Base-by-base conservation (phyloP, 75 land plant genomes). In the Picea sitchensis region DNA sequence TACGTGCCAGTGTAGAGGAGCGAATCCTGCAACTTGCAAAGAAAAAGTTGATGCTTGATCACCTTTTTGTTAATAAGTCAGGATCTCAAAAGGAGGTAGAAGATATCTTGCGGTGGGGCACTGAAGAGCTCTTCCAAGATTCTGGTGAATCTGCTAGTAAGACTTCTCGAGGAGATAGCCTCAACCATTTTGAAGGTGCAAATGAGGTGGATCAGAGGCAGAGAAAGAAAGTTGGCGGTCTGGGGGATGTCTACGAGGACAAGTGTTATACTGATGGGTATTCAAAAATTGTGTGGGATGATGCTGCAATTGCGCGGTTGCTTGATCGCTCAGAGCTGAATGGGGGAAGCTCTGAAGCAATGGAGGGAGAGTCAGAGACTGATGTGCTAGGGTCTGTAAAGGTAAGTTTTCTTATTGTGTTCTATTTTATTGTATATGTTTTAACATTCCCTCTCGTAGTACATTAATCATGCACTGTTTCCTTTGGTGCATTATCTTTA, bases 1-100 rank as follows among this genome's bases (percentile, higher is more conserved):
- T 95, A 6, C 91, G 99, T 71, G 98, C 94, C 32, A 98, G 99
- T 86, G 99, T 98, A 73, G 99, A 98, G 82, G 99, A 98, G 79
- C 99, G 98, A 26, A 98, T 98, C 64, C 86, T 98, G 72, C 98
- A 98, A 83, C 93, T 98, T 79, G 98, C 98, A 58, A 98, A 92
- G 81, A 95, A 92, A 84, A 95, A 95, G 81, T 75, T 93, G 63
- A 93, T 95, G 99, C 89, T 95, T 77, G 99, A 98, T 81, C 98
- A 93, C 58, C 86, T 98, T 23, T 98, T 95, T 87, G 98, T 91
- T n/a, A 93, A 90, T 75, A 95, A 93, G 78, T 90, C 99, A 38
- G 96, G 89, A 18, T 92, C 94, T 26, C 96, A 86, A 76, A 93
- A 98, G 77, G 98, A 98, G 65, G 87, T 98, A n/a, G 95, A 98